These are phyloP conservation scores for Ophiostoma perfectum DNA, from an alignment of 2,329 filamentous ascomycete species.

Conservation along the genomic window DNA sequence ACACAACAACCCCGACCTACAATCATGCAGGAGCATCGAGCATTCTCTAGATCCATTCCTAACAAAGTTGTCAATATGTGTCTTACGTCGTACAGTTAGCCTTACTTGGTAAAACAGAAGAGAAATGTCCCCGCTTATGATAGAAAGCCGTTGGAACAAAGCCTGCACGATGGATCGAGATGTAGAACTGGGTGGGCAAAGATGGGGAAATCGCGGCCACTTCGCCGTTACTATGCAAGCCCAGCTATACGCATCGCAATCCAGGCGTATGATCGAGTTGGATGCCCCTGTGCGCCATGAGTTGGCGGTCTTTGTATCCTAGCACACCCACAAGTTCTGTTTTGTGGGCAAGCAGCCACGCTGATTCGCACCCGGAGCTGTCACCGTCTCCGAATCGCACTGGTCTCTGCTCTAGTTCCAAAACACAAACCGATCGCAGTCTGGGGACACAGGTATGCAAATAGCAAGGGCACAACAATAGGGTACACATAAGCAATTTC, in stretches of 20 bases:
- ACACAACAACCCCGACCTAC: background rate
- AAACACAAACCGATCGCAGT: background rate
- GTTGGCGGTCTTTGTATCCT: background rate
- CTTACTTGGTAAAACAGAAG: no score
- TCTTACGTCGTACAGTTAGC: no score
- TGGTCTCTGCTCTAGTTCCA: background rate
- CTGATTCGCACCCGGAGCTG: conserved; percentile 1
- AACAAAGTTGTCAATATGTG: no score
- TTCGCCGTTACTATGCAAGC: background rate
- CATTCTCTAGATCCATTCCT: background rate
- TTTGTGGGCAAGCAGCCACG: background rate
- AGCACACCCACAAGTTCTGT: background rate
- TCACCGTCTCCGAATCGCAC: background rate
- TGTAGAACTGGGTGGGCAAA: background rate
- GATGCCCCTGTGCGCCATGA: background rate
- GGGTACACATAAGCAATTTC: background rate
- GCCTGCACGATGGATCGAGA: background rate
- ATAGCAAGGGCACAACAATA: background rate
- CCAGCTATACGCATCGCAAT: background rate
- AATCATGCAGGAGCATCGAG: background rate
- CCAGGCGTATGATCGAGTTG: background rate
- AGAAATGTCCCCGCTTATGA: background rate
- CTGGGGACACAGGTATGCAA: background rate
- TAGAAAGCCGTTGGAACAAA: background rate
- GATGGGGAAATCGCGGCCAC: background rate